These are phyloP conservation scores for Jacaranda copaia DNA, from an alignment of 257 asterid species.

Conservation along the genomic window DNA sequence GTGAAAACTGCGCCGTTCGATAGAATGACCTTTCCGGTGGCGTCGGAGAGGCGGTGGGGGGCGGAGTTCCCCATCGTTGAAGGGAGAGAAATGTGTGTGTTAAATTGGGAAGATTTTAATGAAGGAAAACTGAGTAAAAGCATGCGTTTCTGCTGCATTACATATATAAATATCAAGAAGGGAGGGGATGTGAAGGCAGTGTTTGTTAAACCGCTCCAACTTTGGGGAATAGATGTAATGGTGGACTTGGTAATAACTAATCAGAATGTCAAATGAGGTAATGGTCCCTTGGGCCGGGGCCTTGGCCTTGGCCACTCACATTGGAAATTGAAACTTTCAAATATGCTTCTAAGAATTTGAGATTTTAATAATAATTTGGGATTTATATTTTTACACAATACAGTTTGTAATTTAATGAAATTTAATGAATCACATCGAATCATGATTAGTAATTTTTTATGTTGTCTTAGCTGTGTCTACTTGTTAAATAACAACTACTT, in stretches of 20 bases:
- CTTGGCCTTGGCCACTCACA: neutral
- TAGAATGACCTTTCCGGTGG: slow-evolving; percentile 65
- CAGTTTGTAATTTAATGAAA: no score
- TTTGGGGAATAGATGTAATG: slow-evolving; percentile 46
- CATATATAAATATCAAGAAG: slow-evolving; percentile 25
- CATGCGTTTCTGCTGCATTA: slow-evolving; percentile 45
- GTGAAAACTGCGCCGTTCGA: slow-evolving; percentile 62
- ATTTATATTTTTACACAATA: no score
- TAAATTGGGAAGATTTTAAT: slow-evolving; percentile 7
- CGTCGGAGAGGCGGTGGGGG: slow-evolving; percentile 35
- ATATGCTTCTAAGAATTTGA: no score
- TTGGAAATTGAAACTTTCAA: neutral
- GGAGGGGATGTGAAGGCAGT: slow-evolving; percentile 18
- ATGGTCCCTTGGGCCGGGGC: neutral
- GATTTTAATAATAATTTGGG: no score
- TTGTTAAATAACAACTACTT: no score
- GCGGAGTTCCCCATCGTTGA: slow-evolving; percentile 72
- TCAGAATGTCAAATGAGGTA: slow-evolving; percentile 39
- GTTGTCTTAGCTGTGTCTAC: no score
- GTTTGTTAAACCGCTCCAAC: slow-evolving; percentile 94
- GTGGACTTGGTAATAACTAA: slow-evolving; percentile 72
- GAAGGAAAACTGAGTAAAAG: slow-evolving; percentile 13
- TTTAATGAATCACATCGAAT: no score
- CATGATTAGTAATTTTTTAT: no score
- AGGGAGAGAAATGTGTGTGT: neutral